Percentiles rank a stretch among this genome's conserved stretches.
phyloP scores from a whole-genome alignment of 2,329 filamentous ascomycete genomes.

The Ophiostoma sp. region DNA sequence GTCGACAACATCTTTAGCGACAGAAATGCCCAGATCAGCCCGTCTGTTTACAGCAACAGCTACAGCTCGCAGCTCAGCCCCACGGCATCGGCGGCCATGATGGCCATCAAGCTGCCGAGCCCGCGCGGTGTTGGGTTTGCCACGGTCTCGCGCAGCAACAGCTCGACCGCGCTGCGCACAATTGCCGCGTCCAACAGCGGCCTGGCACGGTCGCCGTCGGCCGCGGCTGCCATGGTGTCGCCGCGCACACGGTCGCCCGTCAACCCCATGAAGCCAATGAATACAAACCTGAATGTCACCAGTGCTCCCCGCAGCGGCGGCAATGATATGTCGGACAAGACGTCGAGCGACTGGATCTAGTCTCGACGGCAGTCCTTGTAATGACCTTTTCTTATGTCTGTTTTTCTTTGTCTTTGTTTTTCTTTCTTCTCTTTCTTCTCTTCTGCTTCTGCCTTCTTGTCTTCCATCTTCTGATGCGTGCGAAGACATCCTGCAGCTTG shows the following conservation, averaged over 20 bases:
- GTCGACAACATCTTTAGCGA: conserved; percentile 16
- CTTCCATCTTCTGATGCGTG: conserved; percentile 1
- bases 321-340: conserved; percentile 17
- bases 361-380: neutral
- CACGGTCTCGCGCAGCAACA: conserved; percentile 30
- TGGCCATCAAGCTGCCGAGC: conserved; percentile 40
- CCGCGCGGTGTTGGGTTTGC: conserved; percentile 41
- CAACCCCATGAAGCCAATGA: neutral
- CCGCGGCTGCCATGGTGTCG: neutral
- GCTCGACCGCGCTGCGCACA: conserved; percentile 14
- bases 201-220: conserved; percentile 7
- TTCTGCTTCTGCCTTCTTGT: neutral
- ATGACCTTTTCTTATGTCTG: conserved; percentile 13
- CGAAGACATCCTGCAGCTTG: neutral
- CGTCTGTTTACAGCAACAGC: conserved; percentile 45
- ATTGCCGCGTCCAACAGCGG: conserved; percentile 7
- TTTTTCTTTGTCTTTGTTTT: neutral
- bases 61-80: conserved; percentile 43
- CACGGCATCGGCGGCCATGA: conserved; percentile 32
- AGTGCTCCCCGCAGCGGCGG: neutral
- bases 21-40: conserved; percentile 40
- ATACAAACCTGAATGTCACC: neutral
- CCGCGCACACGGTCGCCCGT: neutral
- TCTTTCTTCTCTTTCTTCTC: neutral
- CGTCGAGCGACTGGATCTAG: conserved; percentile 27